Conservation (phyloP, 495 filamentous ascomycete species). For the Xanthoparmelia taractica region DNA sequence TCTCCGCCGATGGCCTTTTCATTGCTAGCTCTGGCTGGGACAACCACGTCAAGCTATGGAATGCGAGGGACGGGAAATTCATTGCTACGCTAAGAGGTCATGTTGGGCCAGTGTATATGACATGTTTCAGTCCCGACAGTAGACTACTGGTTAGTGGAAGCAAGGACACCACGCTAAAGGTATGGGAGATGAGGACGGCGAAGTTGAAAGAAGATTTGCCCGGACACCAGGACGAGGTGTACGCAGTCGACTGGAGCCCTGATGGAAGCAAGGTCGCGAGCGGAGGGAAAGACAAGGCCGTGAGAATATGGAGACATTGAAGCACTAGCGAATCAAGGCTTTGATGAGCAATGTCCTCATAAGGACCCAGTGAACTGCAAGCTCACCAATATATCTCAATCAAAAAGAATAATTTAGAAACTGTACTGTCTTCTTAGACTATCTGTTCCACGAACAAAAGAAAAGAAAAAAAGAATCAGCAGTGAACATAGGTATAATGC, state of each 20-base stretch:
- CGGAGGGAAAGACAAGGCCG: constrained; percentile 87
- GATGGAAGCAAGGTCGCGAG: constrained; percentile 79
- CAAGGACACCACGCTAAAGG: constrained; percentile 92
- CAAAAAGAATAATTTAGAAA: neutral
- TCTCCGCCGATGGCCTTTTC: constrained; percentile 77
- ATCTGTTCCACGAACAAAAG: neutral
- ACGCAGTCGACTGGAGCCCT: constrained; percentile 84
- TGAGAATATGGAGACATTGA: constrained; percentile 75
- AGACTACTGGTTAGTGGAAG: constrained; percentile 73
- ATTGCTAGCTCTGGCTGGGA: constrained; percentile 89
- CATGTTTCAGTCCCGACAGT: constrained; percentile 83
- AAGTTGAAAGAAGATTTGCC: constrained; percentile 82
- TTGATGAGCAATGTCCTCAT: neutral
- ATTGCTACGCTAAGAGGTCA: constrained; percentile 82
- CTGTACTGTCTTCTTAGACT: neutral
- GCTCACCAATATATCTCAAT: neutral
- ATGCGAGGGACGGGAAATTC: constrained; percentile 66
- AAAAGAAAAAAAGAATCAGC: too few species aligned
- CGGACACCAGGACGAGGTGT: constrained; percentile 92
- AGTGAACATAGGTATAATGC: too few species aligned
- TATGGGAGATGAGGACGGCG: constrained; percentile 42
- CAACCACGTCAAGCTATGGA: constrained; percentile 87
- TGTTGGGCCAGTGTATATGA: constrained; percentile 87
- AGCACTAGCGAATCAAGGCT: neutral
- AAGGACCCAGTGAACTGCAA: neutral